Percentiles rank a stretch among this genome's conserved stretches.
These are phyloP conservation scores for Blastocystis sp. DNA, from an alignment of 352 stramenopile genomes.

Conservation along the genomic window DNA sequence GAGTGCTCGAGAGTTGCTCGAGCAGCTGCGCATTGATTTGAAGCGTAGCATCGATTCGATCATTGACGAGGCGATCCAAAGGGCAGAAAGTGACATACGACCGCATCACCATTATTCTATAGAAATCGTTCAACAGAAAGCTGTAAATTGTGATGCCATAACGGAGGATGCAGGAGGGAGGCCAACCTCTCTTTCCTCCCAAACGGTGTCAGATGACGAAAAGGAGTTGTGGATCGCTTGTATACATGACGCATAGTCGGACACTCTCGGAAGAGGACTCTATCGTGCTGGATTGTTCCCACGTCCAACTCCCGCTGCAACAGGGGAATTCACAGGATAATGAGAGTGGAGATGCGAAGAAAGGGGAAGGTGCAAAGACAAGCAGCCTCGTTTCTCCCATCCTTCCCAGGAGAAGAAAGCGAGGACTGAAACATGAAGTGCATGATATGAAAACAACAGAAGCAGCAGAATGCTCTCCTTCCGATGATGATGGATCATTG, in stretches of 20 bases:
- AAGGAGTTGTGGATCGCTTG: background rate
- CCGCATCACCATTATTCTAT: background rate
- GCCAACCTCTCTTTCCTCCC: background rate
- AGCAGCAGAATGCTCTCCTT: background rate
- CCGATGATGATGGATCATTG: background rate
- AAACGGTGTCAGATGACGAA: background rate
- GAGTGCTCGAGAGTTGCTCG: conserved; percentile 1
- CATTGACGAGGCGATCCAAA: conserved; percentile 33
- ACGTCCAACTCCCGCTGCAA: background rate
- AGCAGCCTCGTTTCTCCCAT: background rate
- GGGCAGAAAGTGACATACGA: background rate
- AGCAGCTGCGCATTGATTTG: conserved; percentile 27
- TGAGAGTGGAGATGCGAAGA: background rate
- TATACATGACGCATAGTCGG: background rate
- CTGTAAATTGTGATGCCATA: background rate
- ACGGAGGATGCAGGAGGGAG: background rate
- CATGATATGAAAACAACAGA: background rate
- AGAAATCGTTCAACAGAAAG: conserved; percentile 1
- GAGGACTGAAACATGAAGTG: background rate
- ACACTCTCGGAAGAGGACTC: background rate
- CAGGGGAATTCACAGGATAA: background rate
- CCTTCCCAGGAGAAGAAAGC: background rate
- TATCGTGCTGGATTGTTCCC: conserved; percentile 9
- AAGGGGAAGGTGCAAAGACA: background rate
- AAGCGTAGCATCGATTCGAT: conserved; percentile 20